These are phyloP conservation scores for Xylariaceae sp. DNA, from an alignment of 2,329 filamentous ascomycete species.

Conservation along the genomic window DNA sequence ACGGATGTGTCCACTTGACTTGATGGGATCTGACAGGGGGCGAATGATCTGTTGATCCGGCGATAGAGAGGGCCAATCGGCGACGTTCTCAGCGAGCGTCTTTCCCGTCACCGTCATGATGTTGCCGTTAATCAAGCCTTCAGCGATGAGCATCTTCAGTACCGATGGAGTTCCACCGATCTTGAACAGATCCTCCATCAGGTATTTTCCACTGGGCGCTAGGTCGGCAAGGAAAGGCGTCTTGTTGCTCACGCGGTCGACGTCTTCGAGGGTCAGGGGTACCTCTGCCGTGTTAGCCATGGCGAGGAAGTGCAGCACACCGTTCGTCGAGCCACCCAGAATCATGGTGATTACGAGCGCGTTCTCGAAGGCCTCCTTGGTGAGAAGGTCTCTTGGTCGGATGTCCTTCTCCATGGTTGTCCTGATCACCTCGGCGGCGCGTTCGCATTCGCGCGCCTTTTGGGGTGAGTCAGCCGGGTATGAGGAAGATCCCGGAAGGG, in stretches of 20 bases:
- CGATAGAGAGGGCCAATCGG: conserved; percentile 57
- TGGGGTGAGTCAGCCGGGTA: conserved; percentile 75
- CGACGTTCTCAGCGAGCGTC: conserved; percentile 68
- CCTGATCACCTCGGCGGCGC: conserved; percentile 71
- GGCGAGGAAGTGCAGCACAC: conserved; percentile 80
- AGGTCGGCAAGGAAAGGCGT: conserved; percentile 84
- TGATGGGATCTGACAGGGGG: conserved; percentile 67
- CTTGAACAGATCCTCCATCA: conserved; percentile 73
- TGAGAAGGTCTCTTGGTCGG: conserved; percentile 72
- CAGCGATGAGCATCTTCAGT: conserved; percentile 67
- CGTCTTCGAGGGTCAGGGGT: conserved; percentile 70
- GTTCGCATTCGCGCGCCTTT: conserved; percentile 82
- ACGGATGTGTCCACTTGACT: conserved; percentile 78
- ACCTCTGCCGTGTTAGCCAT: conserved; percentile 85
- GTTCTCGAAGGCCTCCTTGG: conserved; percentile 77
- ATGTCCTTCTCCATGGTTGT: conserved; percentile 79
- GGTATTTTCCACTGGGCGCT: conserved; percentile 75
- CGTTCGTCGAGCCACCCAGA: conserved; percentile 85
- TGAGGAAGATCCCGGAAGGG: conserved; percentile 76
- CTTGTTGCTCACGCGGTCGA: conserved; percentile 74
- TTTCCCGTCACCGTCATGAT: conserved; percentile 71
- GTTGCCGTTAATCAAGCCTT: conserved; percentile 62
- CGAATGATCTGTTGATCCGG: conserved; percentile 73
- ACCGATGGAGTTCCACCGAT: conserved; percentile 71
- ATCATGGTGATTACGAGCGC: conserved; percentile 87